A percentile compares a stretch with the other conserved stretches of the same genome.
phyloP scores from a whole-genome alignment of 345 rosid species.

The Moricandia moricandioides region DNA sequence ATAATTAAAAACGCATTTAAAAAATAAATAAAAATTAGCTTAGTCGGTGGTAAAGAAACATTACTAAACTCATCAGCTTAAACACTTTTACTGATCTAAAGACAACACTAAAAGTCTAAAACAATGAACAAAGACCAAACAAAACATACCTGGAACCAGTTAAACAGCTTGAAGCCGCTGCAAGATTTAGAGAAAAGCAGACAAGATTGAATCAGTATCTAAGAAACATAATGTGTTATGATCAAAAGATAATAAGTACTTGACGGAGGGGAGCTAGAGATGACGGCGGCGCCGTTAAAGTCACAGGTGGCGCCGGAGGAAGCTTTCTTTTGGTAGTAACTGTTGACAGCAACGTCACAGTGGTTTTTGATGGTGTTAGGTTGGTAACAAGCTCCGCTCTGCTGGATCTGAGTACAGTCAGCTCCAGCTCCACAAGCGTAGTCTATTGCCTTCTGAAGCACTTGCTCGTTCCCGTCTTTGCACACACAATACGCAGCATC shows the following conservation, averaged over 20 bases:
- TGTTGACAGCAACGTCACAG: slow-evolving; percentile 42
- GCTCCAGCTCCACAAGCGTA: slow-evolving; percentile 96
- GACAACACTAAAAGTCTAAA: neutral
- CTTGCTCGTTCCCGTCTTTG: slow-evolving; percentile 64
- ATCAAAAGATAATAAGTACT: slow-evolving; percentile 11
- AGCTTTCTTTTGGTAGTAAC: slow-evolving; percentile 39
- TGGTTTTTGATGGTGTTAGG: slow-evolving; percentile 67
- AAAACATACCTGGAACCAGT: slow-evolving; percentile 37
- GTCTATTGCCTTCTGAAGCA: slow-evolving; percentile 68
- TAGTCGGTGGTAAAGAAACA: slow-evolving; percentile 28
- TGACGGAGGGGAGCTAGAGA: slow-evolving; percentile 20
- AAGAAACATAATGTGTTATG: neutral
- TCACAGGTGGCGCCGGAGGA: slow-evolving; percentile 40
- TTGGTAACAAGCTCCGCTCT: slow-evolving; percentile 68
- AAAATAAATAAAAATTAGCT: neutral
- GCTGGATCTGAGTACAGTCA: slow-evolving; percentile 57
- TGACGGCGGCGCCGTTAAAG: slow-evolving; percentile 29
- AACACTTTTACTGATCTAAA: neutral
- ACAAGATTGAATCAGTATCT: neutral
- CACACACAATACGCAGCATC: slow-evolving; percentile 80
- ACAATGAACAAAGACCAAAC: neutral
- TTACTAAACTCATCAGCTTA: neutral
- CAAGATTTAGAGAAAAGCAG: slow-evolving; percentile 13
- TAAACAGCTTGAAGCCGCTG: slow-evolving; percentile 34
- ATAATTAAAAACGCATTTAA: neutral